Evolutionary conservation across 2,329 filamentous ascomycete genomes (phyloP).

Genomic region (Sporothrix schenckii): DNA sequence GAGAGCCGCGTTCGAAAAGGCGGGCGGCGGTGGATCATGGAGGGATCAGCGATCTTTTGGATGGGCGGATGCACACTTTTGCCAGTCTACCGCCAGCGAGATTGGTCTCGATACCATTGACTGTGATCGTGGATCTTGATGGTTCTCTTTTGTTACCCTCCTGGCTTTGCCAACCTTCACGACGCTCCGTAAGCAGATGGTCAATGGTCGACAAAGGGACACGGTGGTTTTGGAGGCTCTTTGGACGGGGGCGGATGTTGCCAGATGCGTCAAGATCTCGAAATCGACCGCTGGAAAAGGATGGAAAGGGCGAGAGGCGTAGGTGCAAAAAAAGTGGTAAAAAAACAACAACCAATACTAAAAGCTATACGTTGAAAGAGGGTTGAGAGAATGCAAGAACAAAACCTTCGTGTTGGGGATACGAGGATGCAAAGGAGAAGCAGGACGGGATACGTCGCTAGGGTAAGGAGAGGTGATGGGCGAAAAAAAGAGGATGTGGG

Average conservation of each 20-base stretch:
- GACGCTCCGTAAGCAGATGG: slow-evolving; percentile 16
- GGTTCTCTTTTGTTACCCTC: background rate
- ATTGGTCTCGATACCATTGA: slow-evolving; percentile 21
- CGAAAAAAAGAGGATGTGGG: slow-evolving; percentile 31
- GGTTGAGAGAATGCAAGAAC: slow-evolving; percentile 24
- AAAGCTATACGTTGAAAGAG: slow-evolving; percentile 28
- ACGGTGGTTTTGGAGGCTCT: slow-evolving; percentile 16
- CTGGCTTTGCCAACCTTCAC: background rate
- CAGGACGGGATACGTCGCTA: background rate
- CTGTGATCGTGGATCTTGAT: slow-evolving; percentile 16
- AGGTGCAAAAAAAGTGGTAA: slow-evolving; percentile 15
- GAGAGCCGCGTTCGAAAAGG: slow-evolving; percentile 21
- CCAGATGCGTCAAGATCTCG: slow-evolving; percentile 15
- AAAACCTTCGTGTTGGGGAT: slow-evolving; percentile 21
- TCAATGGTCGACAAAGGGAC: background rate
- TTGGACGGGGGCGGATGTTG: slow-evolving; percentile 1
- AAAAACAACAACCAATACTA: slow-evolving; percentile 16
- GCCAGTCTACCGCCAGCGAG: slow-evolving; percentile 15
- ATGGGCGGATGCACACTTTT: slow-evolving; percentile 17
- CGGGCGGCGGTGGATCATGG: slow-evolving; percentile 23
- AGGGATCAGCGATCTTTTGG: slow-evolving; percentile 20
- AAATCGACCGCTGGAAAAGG: slow-evolving; percentile 22
- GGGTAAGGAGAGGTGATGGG: slow-evolving; percentile 10
- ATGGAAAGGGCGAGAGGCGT: background rate
- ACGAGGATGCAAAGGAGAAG: slow-evolving; percentile 17